phyloP scores from a whole-genome alignment of 352 stramenopile genomes.

The Stramenopiles sp. region DNA sequence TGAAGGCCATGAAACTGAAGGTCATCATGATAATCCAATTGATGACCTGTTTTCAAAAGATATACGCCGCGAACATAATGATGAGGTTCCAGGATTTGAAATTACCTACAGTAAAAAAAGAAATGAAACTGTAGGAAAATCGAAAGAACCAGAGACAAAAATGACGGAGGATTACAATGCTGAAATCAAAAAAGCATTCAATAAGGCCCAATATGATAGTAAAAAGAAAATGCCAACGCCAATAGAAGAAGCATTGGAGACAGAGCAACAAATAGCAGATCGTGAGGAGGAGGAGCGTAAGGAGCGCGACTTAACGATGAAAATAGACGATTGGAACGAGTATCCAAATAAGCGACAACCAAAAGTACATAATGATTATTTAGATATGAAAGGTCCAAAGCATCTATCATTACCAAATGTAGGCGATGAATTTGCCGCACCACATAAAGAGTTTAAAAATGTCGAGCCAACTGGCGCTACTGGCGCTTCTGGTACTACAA shows the following conservation, averaged over 20 bases:
- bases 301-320: background rate
- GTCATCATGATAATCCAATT: background rate
- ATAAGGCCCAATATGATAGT: background rate
- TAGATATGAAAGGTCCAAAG: background rate
- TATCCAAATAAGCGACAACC: background rate
- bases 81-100: background rate
- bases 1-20: background rate
- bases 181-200: background rate
- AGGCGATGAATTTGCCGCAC: background rate
- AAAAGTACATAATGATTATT: background rate
- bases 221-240: background rate
- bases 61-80: background rate
- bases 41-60: background rate
- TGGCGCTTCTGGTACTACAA: no score
- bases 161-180: background rate
- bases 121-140: background rate
- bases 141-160: background rate
- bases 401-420: background rate
- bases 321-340: background rate
- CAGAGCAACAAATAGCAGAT: no score
- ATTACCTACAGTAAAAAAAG: background rate
- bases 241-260: background rate
- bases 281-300: background rate
- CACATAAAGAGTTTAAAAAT: background rate
- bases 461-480: background rate